These are phyloP conservation scores for Stagonosporopsis rhizophila DNA, from an alignment of 2,329 filamentous ascomycete genomes.

Conservation along the genomic window DNA sequence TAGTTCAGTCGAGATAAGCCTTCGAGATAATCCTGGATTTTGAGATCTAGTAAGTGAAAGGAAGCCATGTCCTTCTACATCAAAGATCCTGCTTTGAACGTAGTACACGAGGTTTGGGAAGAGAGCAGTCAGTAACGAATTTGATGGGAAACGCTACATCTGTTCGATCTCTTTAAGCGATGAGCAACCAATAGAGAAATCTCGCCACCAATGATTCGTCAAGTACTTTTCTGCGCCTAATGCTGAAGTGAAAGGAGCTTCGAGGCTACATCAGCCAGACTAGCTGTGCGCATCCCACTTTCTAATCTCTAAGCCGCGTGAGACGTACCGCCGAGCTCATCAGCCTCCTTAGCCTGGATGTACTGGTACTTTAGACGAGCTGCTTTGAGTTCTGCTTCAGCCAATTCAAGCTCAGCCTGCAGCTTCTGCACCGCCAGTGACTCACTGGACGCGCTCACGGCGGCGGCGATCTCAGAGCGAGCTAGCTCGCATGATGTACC, in stretches of 20 bases:
- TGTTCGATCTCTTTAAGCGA: too few species aligned
- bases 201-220: background rate
- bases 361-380: conserved; percentile 33
- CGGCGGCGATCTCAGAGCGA: conserved; percentile 7
- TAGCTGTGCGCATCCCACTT: background rate
- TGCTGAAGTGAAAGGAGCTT: background rate
- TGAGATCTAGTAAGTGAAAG: background rate
- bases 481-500: conserved; percentile 17
- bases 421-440: conserved; percentile 35
- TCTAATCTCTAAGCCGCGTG: background rate
- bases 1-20: too few species aligned
- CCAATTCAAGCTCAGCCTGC: conserved; percentile 40
- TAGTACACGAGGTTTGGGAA: too few species aligned
- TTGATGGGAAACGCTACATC: background rate
- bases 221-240: background rate
- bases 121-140: background rate
- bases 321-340: background rate
- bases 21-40: too few species aligned
- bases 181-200: background rate
- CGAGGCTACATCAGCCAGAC: too few species aligned
- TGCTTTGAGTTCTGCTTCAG: conserved; percentile 42
- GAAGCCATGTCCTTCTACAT: background rate
- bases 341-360: conserved; percentile 28
- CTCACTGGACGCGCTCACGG: conserved; percentile 21
- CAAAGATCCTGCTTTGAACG: too few species aligned